Evolutionary conservation across 352 stramenopile species (phyloP), one percentile per base, ranked within the genome.

Genomic region (Elongisporangium prolatum): DNA sequence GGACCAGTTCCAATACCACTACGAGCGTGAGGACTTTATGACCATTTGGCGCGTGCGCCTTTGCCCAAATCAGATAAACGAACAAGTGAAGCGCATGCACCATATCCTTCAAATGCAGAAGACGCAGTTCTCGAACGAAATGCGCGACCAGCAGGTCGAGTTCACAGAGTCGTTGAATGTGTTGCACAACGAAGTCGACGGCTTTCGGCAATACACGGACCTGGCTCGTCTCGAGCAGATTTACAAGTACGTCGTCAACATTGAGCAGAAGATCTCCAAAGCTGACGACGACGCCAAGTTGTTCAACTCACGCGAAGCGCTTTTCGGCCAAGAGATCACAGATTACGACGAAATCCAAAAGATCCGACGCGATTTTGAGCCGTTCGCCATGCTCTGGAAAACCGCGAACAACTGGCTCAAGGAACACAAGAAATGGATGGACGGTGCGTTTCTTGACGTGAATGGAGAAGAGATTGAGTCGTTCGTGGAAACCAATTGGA

Each of bases 351-450:
- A 95, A 56, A 84, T 98, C 20, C 73, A 86, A 47, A 90, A 95
- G 49, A 91, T 98, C 50, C 72, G 79, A 0, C 93, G 97, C 24
- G 76, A 92, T 34, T 98, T 98, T 65, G 93, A 98, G 54, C 92
- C 95, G 7, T 98, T 97, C 63, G 94, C 88, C n/a, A 80, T 94
- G 47, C 67, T 98, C 3, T 98, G 95, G 95, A 95, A 96, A 63
- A 96, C 84, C 1, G 80, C 85, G 4, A 89, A 96, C 56, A 84
- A 84, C 25, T 98, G 93, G 93, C 64, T 96, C n/a, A 76, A 91
- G 56, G 84, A 93, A 56, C 87, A 97, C 59, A 91, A 95, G 59
- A 93, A 89, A 60, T 98, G 94, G 92, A 97, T 97, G 75, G 82
- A 94, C 16, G 84, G 78, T 37, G 77, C 88, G 1, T 98, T 98